Evolutionary conservation across 768 basidiomycete species (phyloP), one percentile per base, ranked within the genome.

Genomic region (Tricholoma bakamatsutake): DNA sequence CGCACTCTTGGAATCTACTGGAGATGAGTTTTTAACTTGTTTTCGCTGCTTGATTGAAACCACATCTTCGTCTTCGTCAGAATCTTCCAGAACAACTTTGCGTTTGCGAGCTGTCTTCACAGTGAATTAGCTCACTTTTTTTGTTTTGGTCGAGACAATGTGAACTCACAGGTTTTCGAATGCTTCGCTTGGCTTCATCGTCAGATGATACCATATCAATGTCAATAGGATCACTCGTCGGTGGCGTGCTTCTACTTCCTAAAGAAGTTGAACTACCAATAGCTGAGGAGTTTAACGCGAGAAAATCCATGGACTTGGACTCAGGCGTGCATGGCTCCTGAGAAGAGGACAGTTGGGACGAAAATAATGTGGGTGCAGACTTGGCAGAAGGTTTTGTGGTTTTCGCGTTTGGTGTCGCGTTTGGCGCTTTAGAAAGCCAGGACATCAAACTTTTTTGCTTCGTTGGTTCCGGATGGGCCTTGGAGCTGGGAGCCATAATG

Each of bases 381-480:
- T 53, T 54, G 58, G 55, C 30, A 28, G 52, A 59, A 42, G 59
- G 61, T 43, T 61, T 70, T 63, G 59, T 21, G 28, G 53, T 37
- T 46, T 62, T 61, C 18, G 63, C 57, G 48, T 63, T 60, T 50
- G 62, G 55, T 12, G 72, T 65, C 52, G 54, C 59, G 45, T 56
- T 50, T 24, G 67, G 51, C 15, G 58, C 57, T 68, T 83, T 71
- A 6, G 76, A 70, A 59, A 90, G 88, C 70, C 82, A 91, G 4
- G 83, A 80, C 66, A 82, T 83, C 8, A 90, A 75, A 61, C 84
- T 88, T 64, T 88, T 90, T 67, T 90, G 89, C 61, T 86, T 88
- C 69, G 73, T 61, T 47, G 70, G 67, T 18, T 82, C 80, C 1
- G 67, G 62, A 8, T 74, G 71, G 2, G 65, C 52, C 59, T 76